Evolutionary conservation across 805 yeast genomes (phyloP).

Genomic region (Saturnispora zaruensis): DNA sequence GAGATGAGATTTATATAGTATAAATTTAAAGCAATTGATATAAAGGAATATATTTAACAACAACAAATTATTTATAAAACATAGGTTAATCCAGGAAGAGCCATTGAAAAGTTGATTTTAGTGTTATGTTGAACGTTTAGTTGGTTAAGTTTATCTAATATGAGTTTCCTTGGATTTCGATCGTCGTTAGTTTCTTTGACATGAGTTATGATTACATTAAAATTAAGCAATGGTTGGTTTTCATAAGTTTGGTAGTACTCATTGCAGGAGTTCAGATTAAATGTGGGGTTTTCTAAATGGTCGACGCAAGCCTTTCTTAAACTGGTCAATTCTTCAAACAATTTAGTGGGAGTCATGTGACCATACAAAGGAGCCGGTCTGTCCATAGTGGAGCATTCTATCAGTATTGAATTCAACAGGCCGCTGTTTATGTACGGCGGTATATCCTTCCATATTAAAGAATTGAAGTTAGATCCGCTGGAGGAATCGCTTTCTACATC

Average conservation of each 20-base stretch:
- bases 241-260: slow-evolving; percentile 13
- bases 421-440: slow-evolving; percentile 36
- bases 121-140: slow-evolving; percentile 31
- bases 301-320: slow-evolving; percentile 23
- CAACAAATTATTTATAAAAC: neutral
- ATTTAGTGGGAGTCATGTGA: slow-evolving; percentile 62
- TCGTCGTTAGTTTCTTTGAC: slow-evolving; percentile 36
- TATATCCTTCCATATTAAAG: slow-evolving; percentile 48
- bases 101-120: slow-evolving; percentile 41
- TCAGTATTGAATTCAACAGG: slow-evolving; percentile 45
- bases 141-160: slow-evolving; percentile 41
- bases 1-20: slow-evolving; percentile 13
- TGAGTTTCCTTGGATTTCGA: slow-evolving; percentile 50
- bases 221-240: slow-evolving; percentile 31
- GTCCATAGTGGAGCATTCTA: slow-evolving; percentile 67
- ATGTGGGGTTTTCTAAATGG: neutral
- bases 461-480: slow-evolving; percentile 33
- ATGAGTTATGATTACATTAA: slow-evolving; percentile 45
- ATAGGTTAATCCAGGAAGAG: slow-evolving; percentile 45
- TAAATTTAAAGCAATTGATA: neutral
- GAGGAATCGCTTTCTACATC: slow-evolving; percentile 67
- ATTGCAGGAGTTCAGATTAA: neutral
- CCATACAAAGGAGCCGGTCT: slow-evolving; percentile 56
- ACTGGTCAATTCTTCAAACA: slow-evolving; percentile 46
- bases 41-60: neutral